Evolutionary conservation across 2,329 filamentous ascomycete genomes (phyloP).

Genomic region (Calonectria multiphialidica): DNA sequence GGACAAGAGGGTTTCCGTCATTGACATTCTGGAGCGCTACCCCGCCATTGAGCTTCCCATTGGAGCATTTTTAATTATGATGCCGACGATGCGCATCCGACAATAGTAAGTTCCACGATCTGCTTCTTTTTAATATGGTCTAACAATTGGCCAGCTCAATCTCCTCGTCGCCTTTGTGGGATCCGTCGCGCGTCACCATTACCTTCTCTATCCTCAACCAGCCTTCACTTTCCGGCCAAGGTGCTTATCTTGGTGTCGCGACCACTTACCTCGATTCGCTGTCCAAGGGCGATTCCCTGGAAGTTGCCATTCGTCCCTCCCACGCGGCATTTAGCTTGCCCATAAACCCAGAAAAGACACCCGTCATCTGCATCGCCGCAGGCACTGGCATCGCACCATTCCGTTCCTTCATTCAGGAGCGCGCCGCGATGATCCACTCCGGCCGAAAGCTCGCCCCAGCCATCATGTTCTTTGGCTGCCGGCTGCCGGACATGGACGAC

Average conservation of each 20-base stretch:
- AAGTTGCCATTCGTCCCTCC: conserved; percentile 61
- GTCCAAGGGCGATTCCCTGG: conserved; percentile 53
- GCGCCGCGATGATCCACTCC: conserved; percentile 60
- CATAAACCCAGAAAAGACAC: conserved; percentile 54
- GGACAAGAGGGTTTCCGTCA: conserved; percentile 69
- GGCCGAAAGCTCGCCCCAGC: conserved; percentile 68
- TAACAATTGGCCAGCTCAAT: conserved; percentile 63
- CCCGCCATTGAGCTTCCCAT: conserved; percentile 71
- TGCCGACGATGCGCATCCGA: conserved; percentile 81
- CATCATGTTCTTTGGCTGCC: conserved; percentile 74
- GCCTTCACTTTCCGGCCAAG: conserved; percentile 61
- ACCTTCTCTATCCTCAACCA: conserved; percentile 75
- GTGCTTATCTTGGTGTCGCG: conserved; percentile 68
- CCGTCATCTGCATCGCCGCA: conserved; percentile 62
- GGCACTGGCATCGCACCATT: conserved; percentile 71
- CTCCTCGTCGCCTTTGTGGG: conserved; percentile 76
- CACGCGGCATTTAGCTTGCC: conserved; percentile 62
- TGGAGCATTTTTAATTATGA: conserved; percentile 74
- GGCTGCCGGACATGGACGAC: conserved; percentile 64
- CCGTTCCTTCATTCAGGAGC: conserved; percentile 71
- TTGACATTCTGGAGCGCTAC: conserved; percentile 77
- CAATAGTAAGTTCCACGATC: conserved; percentile 64
- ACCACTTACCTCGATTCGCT: conserved; percentile 69
- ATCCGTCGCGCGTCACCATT: conserved; percentile 68
- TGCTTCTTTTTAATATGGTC: conserved; percentile 42